Conservation (phyloP, 2,329 filamentous ascomycete genomes). For the Ustulina deusta region DNA sequence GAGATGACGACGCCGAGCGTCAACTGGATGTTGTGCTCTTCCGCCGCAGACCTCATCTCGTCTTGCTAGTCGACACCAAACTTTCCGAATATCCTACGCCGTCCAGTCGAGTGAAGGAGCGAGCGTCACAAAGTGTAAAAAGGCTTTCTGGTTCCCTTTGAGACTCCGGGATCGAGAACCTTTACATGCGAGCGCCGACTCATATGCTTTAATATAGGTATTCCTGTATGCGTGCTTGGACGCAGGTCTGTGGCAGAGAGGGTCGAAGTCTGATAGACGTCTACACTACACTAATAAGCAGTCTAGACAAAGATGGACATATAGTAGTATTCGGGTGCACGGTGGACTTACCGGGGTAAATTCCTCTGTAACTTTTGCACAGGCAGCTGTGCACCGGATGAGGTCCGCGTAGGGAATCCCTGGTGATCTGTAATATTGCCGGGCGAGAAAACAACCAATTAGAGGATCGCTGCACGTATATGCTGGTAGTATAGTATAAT, state of each 20-base stretch:
- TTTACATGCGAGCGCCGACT: conserved; percentile 11
- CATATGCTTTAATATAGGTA: conserved; percentile 24
- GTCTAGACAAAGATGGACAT: conserved; percentile 3
- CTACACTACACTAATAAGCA: conserved; percentile 4
- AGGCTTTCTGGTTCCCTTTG: conserved; percentile 22
- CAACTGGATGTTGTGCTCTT: conserved; percentile 44
- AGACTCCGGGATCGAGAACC: conserved; percentile 19
- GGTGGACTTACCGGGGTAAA: conserved; percentile 26
- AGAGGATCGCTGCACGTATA: conserved; percentile 5
- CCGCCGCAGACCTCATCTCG: conserved; percentile 38
- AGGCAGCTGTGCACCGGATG: conserved; percentile 15
- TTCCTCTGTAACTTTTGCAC: conserved; percentile 25
- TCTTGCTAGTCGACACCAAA: conserved; percentile 14
- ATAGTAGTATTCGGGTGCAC: conserved; percentile 1
- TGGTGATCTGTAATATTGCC: conserved; percentile 25
- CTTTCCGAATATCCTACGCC: conserved; percentile 14
- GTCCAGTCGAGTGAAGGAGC: conserved; percentile 16
- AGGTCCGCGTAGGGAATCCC: conserved; percentile 21
- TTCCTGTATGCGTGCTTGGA: conserved; percentile 1
- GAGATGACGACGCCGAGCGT: conserved; percentile 48
- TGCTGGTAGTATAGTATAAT: neutral
- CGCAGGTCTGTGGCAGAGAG: neutral
- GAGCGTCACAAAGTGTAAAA: conserved; percentile 21
- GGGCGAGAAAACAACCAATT: conserved; percentile 16
- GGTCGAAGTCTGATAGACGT: conserved; percentile 2